Base-by-base conservation (phyloP, 164 flowering plant genomes). In the Magnolia sinica region DNA sequence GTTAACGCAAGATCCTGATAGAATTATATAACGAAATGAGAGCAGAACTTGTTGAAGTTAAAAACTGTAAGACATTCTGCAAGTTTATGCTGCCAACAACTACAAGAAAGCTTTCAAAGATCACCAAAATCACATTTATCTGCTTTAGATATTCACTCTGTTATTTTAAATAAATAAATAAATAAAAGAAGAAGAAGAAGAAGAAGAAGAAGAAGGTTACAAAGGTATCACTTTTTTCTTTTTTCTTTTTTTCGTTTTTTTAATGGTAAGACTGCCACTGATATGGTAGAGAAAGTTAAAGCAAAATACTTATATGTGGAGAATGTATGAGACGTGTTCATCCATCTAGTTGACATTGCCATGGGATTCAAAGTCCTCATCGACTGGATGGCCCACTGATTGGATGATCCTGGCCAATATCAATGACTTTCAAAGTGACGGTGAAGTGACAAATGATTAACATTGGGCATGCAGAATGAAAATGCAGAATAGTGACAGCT, bases 1-100 rank as follows among this genome's bases (percentile, higher is more conserved):
- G 89, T 82, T 71, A 94, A 78, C 68, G 89, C 67, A 59, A 95
- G 93, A 81, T 85, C 96, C 99, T 96, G 89, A 16, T 50, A 85
- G 59, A 73, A 68, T 73, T 61, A 49, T 64, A 66, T 24, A 51
- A 74, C 23, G 63, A 24, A 49, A 68, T 68, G 50, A 68, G 71
- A 29, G 10, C 8, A 29, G 49, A 11, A 55, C 61, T 16, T 11
- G 0, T 55, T 37, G 45, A 37, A 37, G 45, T 37, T 37, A 37
- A 37, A 37, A 37, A 37, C 45, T 37, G 45, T 3, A 37, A 37
- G 18, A 11, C 11, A 55, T 55, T 55, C 16, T 0, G 13, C 16
- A 55, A 55, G 61, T 55, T 55, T 16, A 55, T 11, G 18, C 61
- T 55, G 13, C 18, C 61, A 55, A 55, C 18, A 3, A 37, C 61